Percentiles rank a stretch among this genome's conserved stretches.
Conservation (phyloP, 768 basidiomycete species). For the Macrolepiota dolichaula region DNA sequence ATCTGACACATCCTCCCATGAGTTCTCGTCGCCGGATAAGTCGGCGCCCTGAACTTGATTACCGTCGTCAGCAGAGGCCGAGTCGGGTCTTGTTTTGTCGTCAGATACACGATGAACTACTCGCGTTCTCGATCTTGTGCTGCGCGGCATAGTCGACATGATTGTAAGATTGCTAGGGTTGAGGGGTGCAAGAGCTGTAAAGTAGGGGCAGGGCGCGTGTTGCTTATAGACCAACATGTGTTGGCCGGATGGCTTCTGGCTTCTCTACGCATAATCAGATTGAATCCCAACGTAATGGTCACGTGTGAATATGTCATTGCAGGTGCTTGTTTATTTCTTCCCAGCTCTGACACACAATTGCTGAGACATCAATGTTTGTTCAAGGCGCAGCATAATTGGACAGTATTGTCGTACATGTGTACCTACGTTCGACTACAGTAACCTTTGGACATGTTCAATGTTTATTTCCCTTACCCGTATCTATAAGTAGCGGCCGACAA, state of each 20-base stretch:
- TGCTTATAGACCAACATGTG: neutral
- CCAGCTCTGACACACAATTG: too few species aligned
- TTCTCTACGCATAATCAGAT: too few species aligned
- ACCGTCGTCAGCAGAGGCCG: constrained; percentile 11
- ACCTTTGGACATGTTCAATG: too few species aligned
- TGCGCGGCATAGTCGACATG: constrained; percentile 4
- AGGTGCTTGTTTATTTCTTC: too few species aligned
- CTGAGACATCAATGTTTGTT: too few species aligned
- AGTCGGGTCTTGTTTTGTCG: neutral
- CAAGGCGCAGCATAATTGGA: too few species aligned
- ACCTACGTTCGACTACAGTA: too few species aligned
- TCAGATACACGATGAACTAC: neutral
- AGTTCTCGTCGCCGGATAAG: neutral
- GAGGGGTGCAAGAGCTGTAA: neutral
- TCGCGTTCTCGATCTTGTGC: constrained; percentile 13
- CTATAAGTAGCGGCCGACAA: too few species aligned
- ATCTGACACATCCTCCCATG: constrained; percentile 9
- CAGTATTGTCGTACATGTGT: too few species aligned
- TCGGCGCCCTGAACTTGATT: constrained; percentile 31
- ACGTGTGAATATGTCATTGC: neutral
- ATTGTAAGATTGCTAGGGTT: neutral
- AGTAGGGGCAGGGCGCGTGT: neutral
- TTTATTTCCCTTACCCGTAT: too few species aligned
- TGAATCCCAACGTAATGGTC: neutral
- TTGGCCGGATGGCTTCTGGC: neutral